These are phyloP conservation scores for Botrytis tulipae DNA, from an alignment of 2,329 filamentous ascomycete genomes.

Conservation along the genomic window DNA sequence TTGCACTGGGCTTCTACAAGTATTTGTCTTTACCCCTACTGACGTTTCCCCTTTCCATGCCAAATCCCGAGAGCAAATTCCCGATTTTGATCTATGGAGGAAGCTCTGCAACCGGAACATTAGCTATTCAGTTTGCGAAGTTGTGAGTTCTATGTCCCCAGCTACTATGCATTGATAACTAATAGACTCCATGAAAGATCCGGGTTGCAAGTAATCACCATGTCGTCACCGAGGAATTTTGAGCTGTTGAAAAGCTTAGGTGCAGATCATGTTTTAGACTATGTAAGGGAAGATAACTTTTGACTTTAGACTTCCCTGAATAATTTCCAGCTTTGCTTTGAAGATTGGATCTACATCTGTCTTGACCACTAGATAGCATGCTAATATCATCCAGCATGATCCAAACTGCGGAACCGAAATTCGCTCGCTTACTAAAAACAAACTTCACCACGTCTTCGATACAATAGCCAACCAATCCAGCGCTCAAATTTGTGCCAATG, in stretches of 20 bases:
- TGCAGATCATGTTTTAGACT: constrained; percentile 46
- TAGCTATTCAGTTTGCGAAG: constrained; percentile 39
- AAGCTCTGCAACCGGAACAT: constrained; percentile 32
- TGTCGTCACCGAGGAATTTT: constrained; percentile 41
- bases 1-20: constrained; percentile 17
- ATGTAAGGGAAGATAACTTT: constrained; percentile 23
- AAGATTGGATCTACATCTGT: background rate
- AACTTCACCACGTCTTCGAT: constrained; percentile 48
- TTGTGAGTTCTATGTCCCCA: constrained; percentile 36
- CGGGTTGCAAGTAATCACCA: constrained; percentile 36
- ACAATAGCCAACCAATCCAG: constrained; percentile 39
- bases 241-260: constrained; percentile 42
- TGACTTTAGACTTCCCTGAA: background rate
- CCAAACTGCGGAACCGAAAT: constrained; percentile 45
- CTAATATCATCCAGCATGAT: constrained; percentile 34
- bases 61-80: background rate
- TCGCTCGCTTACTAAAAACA: constrained; percentile 43
- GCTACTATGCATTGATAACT: background rate
- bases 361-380: background rate
- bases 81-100: constrained; percentile 39
- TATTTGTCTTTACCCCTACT: constrained; percentile 6
- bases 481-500: constrained; percentile 19
- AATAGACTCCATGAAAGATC: constrained; percentile 11
- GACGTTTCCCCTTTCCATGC: background rate
- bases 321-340: background rate